These are phyloP conservation scores for Saccharum spontaneum DNA, from an alignment of 176 grass and related monocot species.

Conservation along the genomic window DNA sequence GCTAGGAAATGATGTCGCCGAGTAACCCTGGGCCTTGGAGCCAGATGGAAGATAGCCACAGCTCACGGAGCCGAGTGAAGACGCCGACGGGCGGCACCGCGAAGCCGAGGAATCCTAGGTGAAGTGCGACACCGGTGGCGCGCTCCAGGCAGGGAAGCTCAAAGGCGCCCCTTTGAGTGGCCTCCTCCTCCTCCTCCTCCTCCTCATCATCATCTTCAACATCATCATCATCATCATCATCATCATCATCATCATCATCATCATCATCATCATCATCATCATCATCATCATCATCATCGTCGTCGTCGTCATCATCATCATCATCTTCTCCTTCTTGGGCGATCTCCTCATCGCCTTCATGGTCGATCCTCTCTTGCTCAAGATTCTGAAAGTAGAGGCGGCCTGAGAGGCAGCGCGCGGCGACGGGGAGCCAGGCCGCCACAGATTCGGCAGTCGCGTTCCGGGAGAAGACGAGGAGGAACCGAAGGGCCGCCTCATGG, in stretches of 20 bases:
- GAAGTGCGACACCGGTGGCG: not conserved
- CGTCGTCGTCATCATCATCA: too few relatives aligned
- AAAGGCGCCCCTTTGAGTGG: not conserved
- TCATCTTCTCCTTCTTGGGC: too few relatives aligned
- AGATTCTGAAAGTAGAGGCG: not conserved
- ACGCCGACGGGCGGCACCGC: not conserved
- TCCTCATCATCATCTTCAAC: too few relatives aligned
- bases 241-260: not conserved
- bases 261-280: too few relatives aligned
- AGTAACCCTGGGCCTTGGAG: not conserved
- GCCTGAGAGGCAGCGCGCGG: conserved; percentile 19
- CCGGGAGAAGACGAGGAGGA: not conserved
- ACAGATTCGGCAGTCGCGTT: not conserved
- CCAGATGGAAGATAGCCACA: not conserved
- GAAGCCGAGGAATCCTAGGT: not conserved
- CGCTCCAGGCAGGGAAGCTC: conserved; percentile 22
- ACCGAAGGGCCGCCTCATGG: too few relatives aligned
- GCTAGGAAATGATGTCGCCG: not conserved
- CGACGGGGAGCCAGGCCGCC: conserved; percentile 18
- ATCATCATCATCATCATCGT: too few relatives aligned
- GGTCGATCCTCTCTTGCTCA: not conserved
- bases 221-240: too few relatives aligned
- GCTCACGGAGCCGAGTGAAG: not conserved
- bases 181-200: too few relatives aligned
- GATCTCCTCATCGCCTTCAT: not conserved